Evolutionary conservation across 2,329 filamentous ascomycete species (phyloP).

Genomic region (Calonectria crousiana): DNA sequence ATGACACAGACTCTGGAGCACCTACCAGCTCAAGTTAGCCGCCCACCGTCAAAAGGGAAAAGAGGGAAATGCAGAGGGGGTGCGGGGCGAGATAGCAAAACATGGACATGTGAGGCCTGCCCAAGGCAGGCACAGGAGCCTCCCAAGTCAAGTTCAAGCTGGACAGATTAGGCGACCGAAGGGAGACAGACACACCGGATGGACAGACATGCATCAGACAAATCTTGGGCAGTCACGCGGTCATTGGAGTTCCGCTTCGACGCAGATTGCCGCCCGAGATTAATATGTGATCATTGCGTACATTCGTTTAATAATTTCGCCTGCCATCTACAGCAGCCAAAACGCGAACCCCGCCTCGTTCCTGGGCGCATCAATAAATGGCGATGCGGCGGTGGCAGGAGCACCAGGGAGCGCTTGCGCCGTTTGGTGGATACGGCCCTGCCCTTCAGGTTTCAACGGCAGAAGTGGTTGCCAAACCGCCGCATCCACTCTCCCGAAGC

Average conservation of each 20-base stretch:
- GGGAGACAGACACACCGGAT: neutral
- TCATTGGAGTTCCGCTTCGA: neutral
- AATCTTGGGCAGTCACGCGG: neutral
- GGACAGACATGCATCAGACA: neutral
- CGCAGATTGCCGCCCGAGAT: conserved; percentile 12
- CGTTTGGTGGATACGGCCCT: neutral
- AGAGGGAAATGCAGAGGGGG: neutral
- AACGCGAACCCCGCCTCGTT: neutral
- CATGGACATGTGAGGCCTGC: neutral
- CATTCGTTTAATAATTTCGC: neutral
- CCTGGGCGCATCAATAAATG: neutral
- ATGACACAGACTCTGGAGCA: conserved; percentile 4
- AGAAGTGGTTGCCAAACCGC: neutral
- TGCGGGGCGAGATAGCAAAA: neutral
- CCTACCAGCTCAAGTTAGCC: neutral
- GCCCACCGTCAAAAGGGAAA: neutral
- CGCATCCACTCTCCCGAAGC: neutral
- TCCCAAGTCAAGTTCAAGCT: neutral
- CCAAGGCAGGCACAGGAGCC: neutral
- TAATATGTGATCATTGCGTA: neutral
- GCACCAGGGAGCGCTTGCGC: neutral
- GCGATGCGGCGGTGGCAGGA: neutral
- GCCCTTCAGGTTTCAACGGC: neutral
- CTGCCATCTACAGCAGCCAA: neutral
- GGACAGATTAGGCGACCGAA: neutral